Base-by-base conservation (phyloP, 1,139 yeast genomes). In the Yamadazyma friedrichii region DNA sequence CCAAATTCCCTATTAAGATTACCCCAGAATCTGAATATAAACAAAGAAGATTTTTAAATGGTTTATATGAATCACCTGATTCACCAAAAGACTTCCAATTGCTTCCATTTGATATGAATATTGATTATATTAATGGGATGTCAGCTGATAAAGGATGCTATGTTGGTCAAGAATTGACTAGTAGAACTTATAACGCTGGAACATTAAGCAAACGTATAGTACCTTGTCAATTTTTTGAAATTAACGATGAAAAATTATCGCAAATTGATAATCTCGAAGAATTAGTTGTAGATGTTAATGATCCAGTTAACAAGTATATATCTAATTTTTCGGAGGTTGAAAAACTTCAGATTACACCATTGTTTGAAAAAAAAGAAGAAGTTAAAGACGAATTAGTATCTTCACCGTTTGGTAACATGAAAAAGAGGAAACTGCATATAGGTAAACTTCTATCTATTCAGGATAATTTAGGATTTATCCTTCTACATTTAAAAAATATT, bases 101-200 rank as follows among this genome's bases (percentile, higher is more conserved):
- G 1, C 64, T 93, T 9, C 98, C 99, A 0, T 76, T 93, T 51
- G 98, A 94, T 53, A 73, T 80, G 45, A 88, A 88, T 58, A 67
- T 91, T 48, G 98, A 94, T 61, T 81, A 76, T 53, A 79, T 80
- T 65, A 84, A 87, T 51, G 95, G 96, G 1, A 76, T 91, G 13
- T 88, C 93, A 41, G 77, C 84, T 40, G 80, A 89, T 51, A 93
- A 93, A 59, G 99, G 99, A 3, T 93, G 99, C 59, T 93, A 93
- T 54, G 84, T 88, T 15, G 99, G 99, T 0, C 98, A 93, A 61
- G 99, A 93, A 58, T 70, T 93, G 41, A 91, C 98, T 0, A 88
- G 91, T 15, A 75, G 98, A 53, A 86, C 97, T 0, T 83, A 75
- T 56, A 88, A 88, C 46, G 82, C 85, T 35, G 96, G 97, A 2